Conservation (phyloP, 202 grass and related monocot genomes). For the Digitaria exilis region DNA sequence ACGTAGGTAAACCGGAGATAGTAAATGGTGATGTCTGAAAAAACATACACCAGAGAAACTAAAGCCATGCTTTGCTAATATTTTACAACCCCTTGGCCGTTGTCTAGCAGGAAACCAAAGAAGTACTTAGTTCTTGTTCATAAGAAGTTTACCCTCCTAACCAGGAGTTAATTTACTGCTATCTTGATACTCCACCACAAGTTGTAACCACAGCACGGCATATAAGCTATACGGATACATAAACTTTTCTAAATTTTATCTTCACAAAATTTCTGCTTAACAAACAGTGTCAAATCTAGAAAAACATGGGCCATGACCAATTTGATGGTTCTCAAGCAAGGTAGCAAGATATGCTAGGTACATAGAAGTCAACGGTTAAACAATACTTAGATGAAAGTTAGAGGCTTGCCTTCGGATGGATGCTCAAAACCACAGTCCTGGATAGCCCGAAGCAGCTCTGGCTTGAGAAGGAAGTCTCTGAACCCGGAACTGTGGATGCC, state of each 20-base stretch:
- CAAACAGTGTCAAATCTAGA: neutral
- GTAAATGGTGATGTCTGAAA: neutral
- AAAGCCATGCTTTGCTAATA: neutral
- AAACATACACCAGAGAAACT: no score
- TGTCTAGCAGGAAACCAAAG: neutral
- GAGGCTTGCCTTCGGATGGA: constrained; percentile 90
- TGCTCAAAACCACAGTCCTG: constrained; percentile 99
- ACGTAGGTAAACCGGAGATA: neutral
- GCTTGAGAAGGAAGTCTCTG: constrained; percentile 98
- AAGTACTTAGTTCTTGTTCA: no score
- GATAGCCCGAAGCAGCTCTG: constrained; percentile 94
- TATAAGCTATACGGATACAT: no score
- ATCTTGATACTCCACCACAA: neutral
- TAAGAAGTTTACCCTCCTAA: no score
- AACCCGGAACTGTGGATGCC: constrained; percentile 99
- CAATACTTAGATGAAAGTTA: no score
- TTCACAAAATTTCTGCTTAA: neutral
- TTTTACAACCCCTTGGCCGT: neutral
- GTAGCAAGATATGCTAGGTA: neutral
- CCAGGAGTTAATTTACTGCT: neutral
- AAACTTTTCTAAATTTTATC: neutral
- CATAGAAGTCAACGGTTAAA: neutral
- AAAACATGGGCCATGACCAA: neutral
- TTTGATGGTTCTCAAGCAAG: neutral
- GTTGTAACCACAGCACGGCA: no score